phyloP scores from a whole-genome alignment of 2,329 filamentous ascomycete species.

The Phaeosphaeria sp. region DNA sequence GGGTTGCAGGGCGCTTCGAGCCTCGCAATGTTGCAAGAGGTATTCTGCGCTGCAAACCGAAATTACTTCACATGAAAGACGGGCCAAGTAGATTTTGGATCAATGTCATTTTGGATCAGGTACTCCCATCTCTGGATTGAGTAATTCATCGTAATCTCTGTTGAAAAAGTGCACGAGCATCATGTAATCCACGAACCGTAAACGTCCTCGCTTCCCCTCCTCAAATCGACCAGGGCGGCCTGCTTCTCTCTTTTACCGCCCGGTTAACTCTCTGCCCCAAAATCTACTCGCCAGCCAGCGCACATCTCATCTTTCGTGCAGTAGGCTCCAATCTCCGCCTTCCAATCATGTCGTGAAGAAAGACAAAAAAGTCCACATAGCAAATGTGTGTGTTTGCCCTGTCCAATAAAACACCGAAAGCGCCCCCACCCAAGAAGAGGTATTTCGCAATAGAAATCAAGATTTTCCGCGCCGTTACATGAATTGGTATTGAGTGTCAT shows the following conservation, averaged over 20 bases:
- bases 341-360: conserved; percentile 3
- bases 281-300: conserved; percentile 6
- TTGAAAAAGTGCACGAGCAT: background rate
- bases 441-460: conserved; percentile 12
- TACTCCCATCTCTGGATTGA: too few species aligned
- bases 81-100: background rate
- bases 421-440: conserved; percentile 18
- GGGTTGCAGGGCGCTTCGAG: conserved; percentile 9
- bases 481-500: conserved; percentile 30
- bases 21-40: background rate
- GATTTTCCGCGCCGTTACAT: conserved; percentile 33
- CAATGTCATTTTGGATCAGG: background rate
- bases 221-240: background rate
- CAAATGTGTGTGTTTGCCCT: conserved; percentile 5
- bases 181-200: background rate
- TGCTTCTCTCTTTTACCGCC: conserved; percentile 5
- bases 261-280: conserved; percentile 2
- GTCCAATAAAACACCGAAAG: conserved; percentile 23
- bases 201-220: background rate
- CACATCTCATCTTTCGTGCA: conserved; percentile 1
- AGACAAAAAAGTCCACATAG: background rate
- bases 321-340: conserved; percentile 5
- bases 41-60: background rate
- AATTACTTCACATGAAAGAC: background rate
- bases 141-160: background rate